These are phyloP conservation scores for Myrica gale DNA, from an alignment of 306 rosid species.

Conservation along the genomic window DNA sequence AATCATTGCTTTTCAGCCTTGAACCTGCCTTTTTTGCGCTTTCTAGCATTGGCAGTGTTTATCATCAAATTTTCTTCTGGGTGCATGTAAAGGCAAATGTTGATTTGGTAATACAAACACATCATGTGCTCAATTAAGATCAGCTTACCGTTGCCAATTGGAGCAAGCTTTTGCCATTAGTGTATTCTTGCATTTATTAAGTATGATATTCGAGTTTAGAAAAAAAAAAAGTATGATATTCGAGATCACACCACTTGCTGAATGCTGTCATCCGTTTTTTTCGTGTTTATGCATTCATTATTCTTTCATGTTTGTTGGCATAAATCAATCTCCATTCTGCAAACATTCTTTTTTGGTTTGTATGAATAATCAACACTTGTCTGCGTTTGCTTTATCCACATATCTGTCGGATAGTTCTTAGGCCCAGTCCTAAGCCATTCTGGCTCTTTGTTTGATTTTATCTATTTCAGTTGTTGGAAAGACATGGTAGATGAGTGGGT, in stretches of 20 bases:
- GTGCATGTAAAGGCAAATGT: not conserved
- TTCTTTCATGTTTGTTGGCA: not conserved
- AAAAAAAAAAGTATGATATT: not conserved
- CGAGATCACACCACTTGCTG: not conserved
- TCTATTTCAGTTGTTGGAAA: constrained; percentile 68
- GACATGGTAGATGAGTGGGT: constrained; percentile 81
- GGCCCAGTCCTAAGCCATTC: not conserved
- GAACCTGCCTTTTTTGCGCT: not conserved
- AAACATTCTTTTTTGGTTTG: not conserved
- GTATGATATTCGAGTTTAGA: not conserved
- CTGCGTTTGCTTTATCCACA: not conserved
- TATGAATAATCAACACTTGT: not conserved
- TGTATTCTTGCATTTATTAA: not conserved
- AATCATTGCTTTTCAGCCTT: not conserved
- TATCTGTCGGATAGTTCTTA: not conserved
- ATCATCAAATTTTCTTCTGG: not conserved
- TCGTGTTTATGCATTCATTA: not conserved
- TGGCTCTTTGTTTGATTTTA: constrained; percentile 15
- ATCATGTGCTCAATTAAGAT: not conserved
- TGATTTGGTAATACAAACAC: not conserved
- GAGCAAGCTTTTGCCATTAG: not conserved
- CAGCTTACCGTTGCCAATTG: not conserved
- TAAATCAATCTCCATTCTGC: not conserved
- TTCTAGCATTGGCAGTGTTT: not conserved
- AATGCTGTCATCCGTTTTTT: not conserved